Evolutionary conservation across 73 alveolate species (phyloP).

Genomic region (Paramecium tetraurelia): DNA sequence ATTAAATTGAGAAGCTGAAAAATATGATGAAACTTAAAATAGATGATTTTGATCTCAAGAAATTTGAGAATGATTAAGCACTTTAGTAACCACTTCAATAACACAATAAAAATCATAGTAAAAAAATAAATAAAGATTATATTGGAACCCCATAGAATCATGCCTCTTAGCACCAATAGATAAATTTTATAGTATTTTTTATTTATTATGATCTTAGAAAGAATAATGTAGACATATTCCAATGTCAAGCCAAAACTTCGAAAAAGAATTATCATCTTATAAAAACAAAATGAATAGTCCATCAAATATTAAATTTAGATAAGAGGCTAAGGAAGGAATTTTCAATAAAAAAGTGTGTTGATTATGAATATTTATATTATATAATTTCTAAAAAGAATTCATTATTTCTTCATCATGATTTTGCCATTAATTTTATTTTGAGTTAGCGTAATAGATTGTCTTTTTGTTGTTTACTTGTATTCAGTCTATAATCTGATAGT

Average conservation of each 20-base stretch:
- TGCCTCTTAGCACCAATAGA: not conserved
- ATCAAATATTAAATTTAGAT: not conserved
- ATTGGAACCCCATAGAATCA: not conserved
- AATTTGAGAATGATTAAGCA: not conserved
- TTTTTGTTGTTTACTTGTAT: not conserved
- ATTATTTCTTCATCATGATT: not conserved
- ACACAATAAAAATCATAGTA: not conserved
- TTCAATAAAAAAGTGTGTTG: not conserved
- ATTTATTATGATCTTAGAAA: not conserved
- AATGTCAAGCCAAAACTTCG: not conserved
- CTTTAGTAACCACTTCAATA: not conserved
- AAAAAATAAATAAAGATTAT: not conserved
- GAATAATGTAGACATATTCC: not conserved
- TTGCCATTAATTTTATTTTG: not conserved
- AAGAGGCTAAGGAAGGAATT: not conserved
- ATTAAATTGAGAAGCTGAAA: not conserved
- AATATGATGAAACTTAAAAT: not conserved
- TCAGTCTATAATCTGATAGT: not conserved
- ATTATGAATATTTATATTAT: not conserved
- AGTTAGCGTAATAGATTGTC: not conserved
- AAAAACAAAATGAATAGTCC: conserved; percentile 19
- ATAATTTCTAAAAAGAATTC: not conserved
- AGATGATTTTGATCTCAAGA: not conserved
- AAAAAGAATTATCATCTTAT: not conserved
- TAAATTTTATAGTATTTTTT: not conserved